Base-by-base conservation (phyloP, 345 rosid genomes). In the Populus deltoides region DNA sequence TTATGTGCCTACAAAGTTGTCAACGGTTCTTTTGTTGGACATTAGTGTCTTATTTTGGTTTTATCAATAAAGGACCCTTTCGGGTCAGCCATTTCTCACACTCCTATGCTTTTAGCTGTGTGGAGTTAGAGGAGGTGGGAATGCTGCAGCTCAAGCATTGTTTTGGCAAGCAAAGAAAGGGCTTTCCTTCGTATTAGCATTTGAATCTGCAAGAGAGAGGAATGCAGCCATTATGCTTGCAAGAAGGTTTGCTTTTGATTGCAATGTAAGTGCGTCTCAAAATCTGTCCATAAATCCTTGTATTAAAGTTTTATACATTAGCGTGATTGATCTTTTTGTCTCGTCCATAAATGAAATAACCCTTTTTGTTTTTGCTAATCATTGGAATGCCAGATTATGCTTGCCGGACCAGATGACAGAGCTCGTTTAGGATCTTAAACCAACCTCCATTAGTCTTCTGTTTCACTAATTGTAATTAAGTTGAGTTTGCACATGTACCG, bases 111-210 rank as follows among this genome's bases (percentile, higher is more conserved):
- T 10, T 55, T 67, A 96, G 99, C 83, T 96, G 24, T 96, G 99
- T 71, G 98, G 99, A 79, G 98, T 94, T 62, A 86, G 99, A 90
- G 99, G 99, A 80, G 98, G 95, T 25, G 99, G 98, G 47, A 96
- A 94, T 79, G 99, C 98, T 0, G 99, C 98, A 12, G 89, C 94
- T 38, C 98, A 96, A 79, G 98, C 98, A 66, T 66, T 90, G 85
- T 96, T 89, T 87, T 96, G 98, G 99, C 97, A 89, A 76, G 92
- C 90, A 33, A 92, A 89, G 83, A 88, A 87, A 84, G 97, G 92
- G 2, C 71, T 82, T 65, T 91, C 95, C 49, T 90, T 91, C 69
- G 94, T 92, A 39, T 82, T 96, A 75, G 98, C 97, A 72, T 93
- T 96, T 36, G 99, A 96, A 79, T 91, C 94, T 0, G 92, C 87